phyloP scores from a whole-genome alignment of 768 basidiomycete species.

The Leccinellum rugosiceps region DNA sequence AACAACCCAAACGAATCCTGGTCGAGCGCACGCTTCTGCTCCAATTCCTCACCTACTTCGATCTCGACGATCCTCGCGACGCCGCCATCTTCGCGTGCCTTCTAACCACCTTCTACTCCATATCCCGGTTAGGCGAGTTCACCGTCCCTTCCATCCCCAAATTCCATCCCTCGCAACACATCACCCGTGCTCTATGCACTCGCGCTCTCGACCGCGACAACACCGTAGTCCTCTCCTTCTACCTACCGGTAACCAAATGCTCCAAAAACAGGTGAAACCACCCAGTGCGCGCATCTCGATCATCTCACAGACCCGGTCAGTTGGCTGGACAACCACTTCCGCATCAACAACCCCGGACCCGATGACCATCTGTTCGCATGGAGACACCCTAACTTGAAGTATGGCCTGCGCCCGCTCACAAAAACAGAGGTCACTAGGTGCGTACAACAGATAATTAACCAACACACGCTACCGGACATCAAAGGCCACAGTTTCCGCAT shows the following conservation, averaged over 20 bases:
- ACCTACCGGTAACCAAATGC: neutral
- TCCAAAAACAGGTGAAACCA: neutral
- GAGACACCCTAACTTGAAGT: neutral
- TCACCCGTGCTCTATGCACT: neutral
- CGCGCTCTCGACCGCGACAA: neutral
- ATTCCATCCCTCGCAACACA: neutral
- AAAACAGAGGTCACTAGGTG: neutral
- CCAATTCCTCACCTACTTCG: constrained; percentile 12
- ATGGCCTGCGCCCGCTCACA: neutral
- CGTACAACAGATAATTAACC: neutral
- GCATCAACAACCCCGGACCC: neutral
- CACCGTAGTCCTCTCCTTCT: neutral
- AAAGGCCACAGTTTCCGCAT: neutral
- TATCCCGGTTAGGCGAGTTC: neutral
- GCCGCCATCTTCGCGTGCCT: neutral
- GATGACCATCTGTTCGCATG: neutral
- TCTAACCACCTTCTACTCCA: neutral
- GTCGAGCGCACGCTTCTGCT: neutral
- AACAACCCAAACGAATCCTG: neutral
- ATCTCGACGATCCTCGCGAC: constrained; percentile 7
- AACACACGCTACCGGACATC: neutral
- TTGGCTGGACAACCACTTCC: neutral
- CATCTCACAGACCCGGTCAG: neutral
- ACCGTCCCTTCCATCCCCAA: neutral
- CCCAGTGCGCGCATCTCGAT: neutral